phyloP scores from a whole-genome alignment of 2,329 filamentous ascomycete genomes.

The Helicocarpus griseus region DNA sequence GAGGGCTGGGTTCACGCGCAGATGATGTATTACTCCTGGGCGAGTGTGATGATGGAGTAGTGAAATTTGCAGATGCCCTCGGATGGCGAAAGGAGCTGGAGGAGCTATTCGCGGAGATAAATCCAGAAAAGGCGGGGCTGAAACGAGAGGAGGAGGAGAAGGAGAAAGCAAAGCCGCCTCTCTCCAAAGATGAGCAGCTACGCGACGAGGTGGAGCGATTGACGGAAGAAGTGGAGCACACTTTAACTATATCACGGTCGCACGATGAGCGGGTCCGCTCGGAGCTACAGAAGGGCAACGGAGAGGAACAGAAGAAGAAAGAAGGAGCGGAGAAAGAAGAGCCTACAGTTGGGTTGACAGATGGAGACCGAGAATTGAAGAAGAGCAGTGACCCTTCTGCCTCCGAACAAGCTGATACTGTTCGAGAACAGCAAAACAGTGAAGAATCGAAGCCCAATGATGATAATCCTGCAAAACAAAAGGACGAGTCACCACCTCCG shows the following conservation, averaged over 20 bases:
- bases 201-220: constrained; percentile 50
- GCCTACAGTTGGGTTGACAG: neutral
- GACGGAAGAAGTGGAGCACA: constrained; percentile 49
- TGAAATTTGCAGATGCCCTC: constrained; percentile 65
- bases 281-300: constrained; percentile 17
- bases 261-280: constrained; percentile 34
- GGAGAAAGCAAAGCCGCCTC: constrained; percentile 25
- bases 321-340: neutral
- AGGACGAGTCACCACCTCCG: neutral
- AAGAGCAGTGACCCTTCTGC: neutral
- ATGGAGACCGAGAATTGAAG: neutral
- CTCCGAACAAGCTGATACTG: neutral
- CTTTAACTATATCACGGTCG: constrained; percentile 39
- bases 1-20: constrained; percentile 61
- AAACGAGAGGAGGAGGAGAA: constrained; percentile 22
- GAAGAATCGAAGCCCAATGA: neutral
- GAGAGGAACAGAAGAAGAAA: constrained; percentile 8
- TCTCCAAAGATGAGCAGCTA: constrained; percentile 46
- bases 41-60: constrained; percentile 73
- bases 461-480: neutral
- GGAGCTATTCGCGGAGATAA: constrained; percentile 57
- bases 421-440: neutral
- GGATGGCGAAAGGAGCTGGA: constrained; percentile 85
- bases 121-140: constrained; percentile 50
- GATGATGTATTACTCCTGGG: constrained; percentile 82